A percentile compares a stretch with the other conserved stretches of the same genome.
phyloP scores from a whole-genome alignment of 495 filamentous ascomycete genomes.

The Lichina pygmaea region DNA sequence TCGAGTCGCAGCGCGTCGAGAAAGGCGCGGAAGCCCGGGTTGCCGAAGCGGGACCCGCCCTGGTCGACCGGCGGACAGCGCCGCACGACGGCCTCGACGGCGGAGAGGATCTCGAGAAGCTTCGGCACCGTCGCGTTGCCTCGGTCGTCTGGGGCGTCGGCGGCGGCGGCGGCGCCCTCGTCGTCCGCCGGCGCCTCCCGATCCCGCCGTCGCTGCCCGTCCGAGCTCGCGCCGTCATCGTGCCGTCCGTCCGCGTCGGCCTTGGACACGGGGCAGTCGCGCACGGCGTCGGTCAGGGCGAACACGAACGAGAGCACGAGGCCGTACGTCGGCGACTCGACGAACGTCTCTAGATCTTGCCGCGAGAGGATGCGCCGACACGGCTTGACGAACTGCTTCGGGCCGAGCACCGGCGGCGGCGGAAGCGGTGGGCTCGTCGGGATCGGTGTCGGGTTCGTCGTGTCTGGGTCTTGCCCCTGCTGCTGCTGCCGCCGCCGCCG shows the following conservation, averaged over 20 bases:
- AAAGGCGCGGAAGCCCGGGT: conserved; percentile 65
- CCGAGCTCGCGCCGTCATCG: background rate
- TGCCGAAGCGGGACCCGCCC: conserved; percentile 77
- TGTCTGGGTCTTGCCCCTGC: background rate
- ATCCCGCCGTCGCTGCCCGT: background rate
- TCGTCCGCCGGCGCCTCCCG: conserved; percentile 3
- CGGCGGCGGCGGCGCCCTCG: too few relatives aligned
- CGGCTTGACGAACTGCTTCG: conserved; percentile 36
- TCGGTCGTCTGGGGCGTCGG: conserved; percentile 11
- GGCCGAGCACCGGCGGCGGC: conserved; percentile 33
- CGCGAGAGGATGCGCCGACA: conserved; percentile 51
- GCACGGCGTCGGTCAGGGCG: conserved; percentile 54
- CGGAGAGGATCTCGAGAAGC: conserved; percentile 43
- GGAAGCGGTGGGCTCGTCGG: conserved; percentile 50
- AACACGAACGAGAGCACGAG: conserved; percentile 70
- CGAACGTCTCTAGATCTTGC: conserved; percentile 58
- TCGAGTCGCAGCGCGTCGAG: conserved; percentile 40
- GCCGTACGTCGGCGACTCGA: conserved; percentile 46
- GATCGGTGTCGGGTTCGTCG: conserved; percentile 29
- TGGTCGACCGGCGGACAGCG: conserved; percentile 57
- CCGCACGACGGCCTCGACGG: conserved; percentile 30
- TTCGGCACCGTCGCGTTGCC: conserved; percentile 27
- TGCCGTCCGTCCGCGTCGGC: conserved; percentile 7
- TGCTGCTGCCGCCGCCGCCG: background rate
- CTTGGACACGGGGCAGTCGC: conserved; percentile 45